These are phyloP conservation scores for Lipomyces yamadae DNA, from an alignment of 805 yeast genomes.

Conservation along the genomic window DNA sequence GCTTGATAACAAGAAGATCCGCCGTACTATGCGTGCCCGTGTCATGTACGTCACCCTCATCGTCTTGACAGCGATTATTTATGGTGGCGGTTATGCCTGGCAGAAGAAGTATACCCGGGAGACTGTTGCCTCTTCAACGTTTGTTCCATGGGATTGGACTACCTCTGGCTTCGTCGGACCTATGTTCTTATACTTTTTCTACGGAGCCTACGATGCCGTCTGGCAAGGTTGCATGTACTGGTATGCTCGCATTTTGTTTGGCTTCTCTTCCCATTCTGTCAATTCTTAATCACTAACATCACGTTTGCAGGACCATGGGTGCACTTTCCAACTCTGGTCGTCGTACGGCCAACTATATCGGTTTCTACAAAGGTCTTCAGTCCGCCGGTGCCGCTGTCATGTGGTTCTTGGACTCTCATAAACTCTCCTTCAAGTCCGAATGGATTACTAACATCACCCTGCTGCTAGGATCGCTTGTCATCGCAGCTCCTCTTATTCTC, in stretches of 20 bases:
- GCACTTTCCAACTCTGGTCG: background rate
- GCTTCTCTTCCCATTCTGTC: too few species aligned
- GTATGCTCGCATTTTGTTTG: background rate
- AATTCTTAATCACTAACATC: background rate
- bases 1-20: background rate
- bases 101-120: background rate
- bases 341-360: background rate
- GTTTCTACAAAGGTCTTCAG: background rate
- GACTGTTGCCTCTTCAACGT: too few species aligned
- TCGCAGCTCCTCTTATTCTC: background rate
- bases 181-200: background rate
- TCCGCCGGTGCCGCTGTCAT: background rate
- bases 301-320: background rate
- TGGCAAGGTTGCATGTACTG: background rate
- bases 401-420: background rate
- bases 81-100: background rate
- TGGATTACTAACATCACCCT: background rate
- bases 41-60: background rate
- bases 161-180: background rate
- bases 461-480: background rate
- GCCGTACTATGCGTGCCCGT: background rate
- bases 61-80: background rate
- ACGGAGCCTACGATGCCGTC: background rate
- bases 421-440: background rate
- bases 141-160: background rate